Base-by-base conservation (phyloP, 1,284 basidiomycete genomes). In the Apiotrichum porosum region DNA sequence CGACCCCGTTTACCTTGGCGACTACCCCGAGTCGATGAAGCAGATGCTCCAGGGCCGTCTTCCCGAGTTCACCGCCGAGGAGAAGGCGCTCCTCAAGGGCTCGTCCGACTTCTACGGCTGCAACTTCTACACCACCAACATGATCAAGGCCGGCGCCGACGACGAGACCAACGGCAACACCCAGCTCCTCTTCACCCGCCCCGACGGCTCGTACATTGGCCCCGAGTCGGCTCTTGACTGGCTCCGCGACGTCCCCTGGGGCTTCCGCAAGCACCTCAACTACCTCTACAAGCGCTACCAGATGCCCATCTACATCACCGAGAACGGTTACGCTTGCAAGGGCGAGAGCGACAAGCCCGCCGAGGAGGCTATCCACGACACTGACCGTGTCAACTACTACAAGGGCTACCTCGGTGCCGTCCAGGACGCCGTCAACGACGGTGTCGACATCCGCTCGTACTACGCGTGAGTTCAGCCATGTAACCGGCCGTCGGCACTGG, bases 1-100 rank as follows among this genome's bases (percentile, higher is more conserved):
- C 76, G 83, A 86, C 63, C 84, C 84, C 10, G 81, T 86, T 52
- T 85, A 85, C 68, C 81, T 83, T 57, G 85, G 85, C 14, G 69
- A 79, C 52, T 86, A 86, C 71, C 85, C 85, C 19, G 71, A 70
- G 13, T 81, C 79, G 54, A 77, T 88, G 73, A 76, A 77, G 41
- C 68, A 78, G 51, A 78, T 82, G 63, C 74, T 85, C 28, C 81
- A 82, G 24, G 79, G 80, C 50, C 79, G 83, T 34, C 77, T 88
- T 15, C 84, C 84, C 6, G 69, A 75, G 18, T 85, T 86, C 60
- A 82, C 83, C 1, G 58, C 74, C 6, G 82, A 82, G 47, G 84
- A 88, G 61, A 57, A 78, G 35, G 68, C 68, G 21, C 69, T 86
- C 35, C 80, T 88, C 47, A 80, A 81, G 52, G 84, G 30, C 43